Evolutionary conservation across 176 grass and related monocot species (phyloP).

Genomic region (Poa annua): DNA sequence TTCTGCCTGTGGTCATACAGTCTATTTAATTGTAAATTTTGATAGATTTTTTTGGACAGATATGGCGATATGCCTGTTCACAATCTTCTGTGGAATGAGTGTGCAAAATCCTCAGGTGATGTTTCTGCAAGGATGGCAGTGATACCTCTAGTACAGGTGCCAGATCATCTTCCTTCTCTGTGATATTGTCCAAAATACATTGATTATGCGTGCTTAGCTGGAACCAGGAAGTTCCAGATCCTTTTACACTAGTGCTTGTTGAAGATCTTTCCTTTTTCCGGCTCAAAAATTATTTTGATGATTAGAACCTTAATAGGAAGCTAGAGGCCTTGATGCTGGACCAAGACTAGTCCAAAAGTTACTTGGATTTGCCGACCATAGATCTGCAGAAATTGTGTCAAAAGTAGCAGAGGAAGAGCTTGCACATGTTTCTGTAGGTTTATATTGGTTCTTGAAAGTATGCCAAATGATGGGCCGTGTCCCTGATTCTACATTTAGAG

Average conservation of each 20-base stretch:
- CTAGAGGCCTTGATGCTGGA: constrained; percentile 94
- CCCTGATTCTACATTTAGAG: constrained; percentile 81
- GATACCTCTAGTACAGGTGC: constrained; percentile 91
- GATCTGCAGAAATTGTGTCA: constrained; percentile 74
- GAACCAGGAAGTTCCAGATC: neutral
- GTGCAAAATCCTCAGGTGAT: constrained; percentile 76
- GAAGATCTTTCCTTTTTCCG: constrained; percentile 3
- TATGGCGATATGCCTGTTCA: constrained; percentile 96
- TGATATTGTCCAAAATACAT: neutral
- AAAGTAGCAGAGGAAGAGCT: constrained; percentile 83
- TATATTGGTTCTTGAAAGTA: constrained; percentile 79
- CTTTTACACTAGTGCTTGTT: neutral
- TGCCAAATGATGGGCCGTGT: constrained; percentile 68
- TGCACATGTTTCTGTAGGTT: constrained; percentile 84
- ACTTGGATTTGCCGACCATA: constrained; percentile 71
- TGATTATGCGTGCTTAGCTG: neutral
- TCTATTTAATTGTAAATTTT: neutral
- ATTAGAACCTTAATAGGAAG: constrained; percentile 68
- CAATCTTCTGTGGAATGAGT: constrained; percentile 91
- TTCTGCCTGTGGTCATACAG: neutral
- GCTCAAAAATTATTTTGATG: constrained; percentile 41
- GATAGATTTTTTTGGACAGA: constrained; percentile 41
- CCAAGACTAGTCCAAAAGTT: constrained; percentile 85
- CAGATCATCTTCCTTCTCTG: neutral
- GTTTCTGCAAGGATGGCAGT: constrained; percentile 89